These are phyloP conservation scores for Hemerocallis citrina DNA, from an alignment of 106 monocot species.

Conservation along the genomic window DNA sequence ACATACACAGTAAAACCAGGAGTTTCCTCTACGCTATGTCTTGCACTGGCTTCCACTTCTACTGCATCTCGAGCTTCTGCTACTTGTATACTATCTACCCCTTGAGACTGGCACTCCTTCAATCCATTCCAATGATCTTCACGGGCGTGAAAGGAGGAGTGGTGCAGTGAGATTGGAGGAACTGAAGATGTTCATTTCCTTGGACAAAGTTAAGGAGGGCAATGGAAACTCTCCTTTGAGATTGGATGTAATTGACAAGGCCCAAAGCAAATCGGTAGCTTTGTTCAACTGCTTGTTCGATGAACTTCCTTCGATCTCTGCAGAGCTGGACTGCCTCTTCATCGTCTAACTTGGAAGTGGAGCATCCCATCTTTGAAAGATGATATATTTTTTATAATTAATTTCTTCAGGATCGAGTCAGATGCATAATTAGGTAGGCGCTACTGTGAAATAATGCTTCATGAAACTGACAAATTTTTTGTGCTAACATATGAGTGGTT, in stretches of 20 bases:
- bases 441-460: background rate
- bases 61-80: constrained; percentile 17
- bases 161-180: constrained; percentile 33
- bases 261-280: constrained; percentile 50
- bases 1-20: constrained; percentile 86
- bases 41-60: constrained; percentile 25
- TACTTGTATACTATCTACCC: constrained; percentile 8
- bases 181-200: constrained; percentile 39
- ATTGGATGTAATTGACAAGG: constrained; percentile 65
- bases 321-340: constrained; percentile 72
- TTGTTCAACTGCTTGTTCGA: constrained; percentile 68
- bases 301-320: constrained; percentile 67
- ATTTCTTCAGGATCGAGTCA: constrained; percentile 10
- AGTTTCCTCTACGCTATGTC: constrained; percentile 40
- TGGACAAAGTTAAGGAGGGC: constrained; percentile 58
- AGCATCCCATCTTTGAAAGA: constrained; percentile 71
- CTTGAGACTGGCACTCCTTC: constrained; percentile 25
- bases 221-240: constrained; percentile 53
- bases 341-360: constrained; percentile 80
- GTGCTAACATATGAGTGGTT: constrained; percentile 5
- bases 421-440: background rate
- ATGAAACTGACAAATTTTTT: no score
- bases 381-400: background rate
- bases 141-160: constrained; percentile 41
- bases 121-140: constrained; percentile 25